Base-by-base conservation (phyloP, 305 asterid species). In the Rubia peregrina region DNA sequence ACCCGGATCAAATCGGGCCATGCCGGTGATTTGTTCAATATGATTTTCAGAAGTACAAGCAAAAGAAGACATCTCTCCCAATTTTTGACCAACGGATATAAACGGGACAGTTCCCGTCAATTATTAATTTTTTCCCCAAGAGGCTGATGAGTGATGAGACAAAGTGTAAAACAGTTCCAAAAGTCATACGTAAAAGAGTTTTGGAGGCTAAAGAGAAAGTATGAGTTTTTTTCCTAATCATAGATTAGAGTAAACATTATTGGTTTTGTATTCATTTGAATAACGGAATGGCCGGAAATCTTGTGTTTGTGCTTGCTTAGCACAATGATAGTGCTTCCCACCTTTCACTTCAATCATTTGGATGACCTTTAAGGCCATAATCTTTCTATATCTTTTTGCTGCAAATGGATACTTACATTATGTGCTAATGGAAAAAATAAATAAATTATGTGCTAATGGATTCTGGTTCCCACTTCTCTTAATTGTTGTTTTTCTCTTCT, bases 271-370 rank as follows among this genome's bases (percentile, higher is more conserved):
- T 66, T 51, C 73, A 62, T 78, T 42, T 83, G 79, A 72, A 24
- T 76, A 70, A 73, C 59, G 76, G 69, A 72, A 65, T 46, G 72
- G 53, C 62, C 70, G 51, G 49, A 22, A 22, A 80, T 73, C 75
- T 65, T 48, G 13, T 68, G 73, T 79, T 69, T 74, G 14, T 49
- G 56, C 56, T 51, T 51, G 6, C 22, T 51, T 48, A 48, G 55
- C 78, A 76, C 78, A 84, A 53, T 80, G 76, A 78, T 81, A 82
- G 87, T 86, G 96, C 83, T 86, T 79, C 84, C 88, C 90, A 89
- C 85, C 86, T 86, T 70, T 81, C 83, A 84, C 80, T 81, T 77
- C 84, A 80, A 77, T 75, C 74, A 76, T 80, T 71, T 84, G 74
- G 83, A 80, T 84, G 77, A 79, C 76, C 75, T 80, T 74, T 17